These are phyloP conservation scores for Trichoderma sp. DNA, from an alignment of 2,329 filamentous ascomycete species.

Conservation along the genomic window DNA sequence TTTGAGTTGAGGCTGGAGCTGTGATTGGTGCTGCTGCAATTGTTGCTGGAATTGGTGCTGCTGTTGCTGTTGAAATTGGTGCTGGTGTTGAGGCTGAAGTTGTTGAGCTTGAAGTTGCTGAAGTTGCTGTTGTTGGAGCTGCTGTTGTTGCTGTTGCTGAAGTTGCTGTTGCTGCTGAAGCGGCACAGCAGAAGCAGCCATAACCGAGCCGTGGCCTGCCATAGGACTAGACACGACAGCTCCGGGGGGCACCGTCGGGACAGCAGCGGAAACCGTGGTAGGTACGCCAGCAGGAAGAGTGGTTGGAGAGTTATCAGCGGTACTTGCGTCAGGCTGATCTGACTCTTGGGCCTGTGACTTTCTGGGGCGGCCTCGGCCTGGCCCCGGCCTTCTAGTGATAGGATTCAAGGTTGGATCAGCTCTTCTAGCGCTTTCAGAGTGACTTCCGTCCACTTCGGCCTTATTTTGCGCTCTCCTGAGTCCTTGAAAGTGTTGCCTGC, in stretches of 20 bases:
- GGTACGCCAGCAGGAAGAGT: background rate
- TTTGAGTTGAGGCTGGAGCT: background rate
- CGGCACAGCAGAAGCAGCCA: constrained; percentile 14
- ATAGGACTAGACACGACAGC: constrained; percentile 2
- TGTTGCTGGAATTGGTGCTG: background rate
- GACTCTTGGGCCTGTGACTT: constrained; percentile 33
- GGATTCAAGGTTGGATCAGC: constrained; percentile 54
- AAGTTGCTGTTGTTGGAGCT: background rate
- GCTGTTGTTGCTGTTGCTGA: constrained; percentile 17
- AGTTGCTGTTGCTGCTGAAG: constrained; percentile 4
- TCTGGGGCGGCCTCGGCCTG: constrained; percentile 52
- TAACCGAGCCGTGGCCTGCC: background rate
- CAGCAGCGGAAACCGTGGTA: constrained; percentile 11
- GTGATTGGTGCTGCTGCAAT: background rate
- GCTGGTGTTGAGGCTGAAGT: constrained; percentile 16
- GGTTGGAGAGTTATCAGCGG: background rate
- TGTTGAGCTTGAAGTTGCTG: background rate
- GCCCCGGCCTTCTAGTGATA: constrained; percentile 59
- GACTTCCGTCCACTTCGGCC: constrained; percentile 40
- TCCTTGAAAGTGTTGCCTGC: constrained; percentile 60
- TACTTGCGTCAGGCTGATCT: constrained; percentile 11
- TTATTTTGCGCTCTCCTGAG: constrained; percentile 56
- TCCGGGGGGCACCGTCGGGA: background rate
- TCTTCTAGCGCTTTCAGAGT: constrained; percentile 37
- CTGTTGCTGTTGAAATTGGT: background rate